Conservation (phyloP, 2,329 filamentous ascomycete species). For the Aschersonia sp. region DNA sequence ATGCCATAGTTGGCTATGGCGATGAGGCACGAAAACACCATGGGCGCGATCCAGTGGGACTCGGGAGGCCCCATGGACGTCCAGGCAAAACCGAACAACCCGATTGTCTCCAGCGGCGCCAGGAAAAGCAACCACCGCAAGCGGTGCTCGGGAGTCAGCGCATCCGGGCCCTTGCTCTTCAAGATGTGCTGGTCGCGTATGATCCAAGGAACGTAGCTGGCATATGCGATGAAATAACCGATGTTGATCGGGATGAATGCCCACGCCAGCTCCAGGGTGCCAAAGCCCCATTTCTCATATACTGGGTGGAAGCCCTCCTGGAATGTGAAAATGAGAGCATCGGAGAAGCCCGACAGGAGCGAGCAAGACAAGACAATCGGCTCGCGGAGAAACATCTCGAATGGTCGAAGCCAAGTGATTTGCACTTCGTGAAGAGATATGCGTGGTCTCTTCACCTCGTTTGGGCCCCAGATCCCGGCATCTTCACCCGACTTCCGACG, state of each 20-base stretch:
- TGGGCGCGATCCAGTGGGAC: conserved; percentile 51
- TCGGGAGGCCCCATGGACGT: conserved; percentile 42
- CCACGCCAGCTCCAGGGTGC: conserved; percentile 37
- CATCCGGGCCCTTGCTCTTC: conserved; percentile 33
- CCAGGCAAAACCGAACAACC: conserved; percentile 56
- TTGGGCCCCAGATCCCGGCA: conserved; percentile 51
- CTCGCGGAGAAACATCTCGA: conserved; percentile 58
- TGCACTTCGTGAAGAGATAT: conserved; percentile 42
- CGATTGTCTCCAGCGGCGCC: conserved; percentile 45
- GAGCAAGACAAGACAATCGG: conserved; percentile 58
- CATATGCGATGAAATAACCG: conserved; percentile 50
- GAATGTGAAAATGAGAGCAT: conserved; percentile 64
- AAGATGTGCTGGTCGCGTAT: conserved; percentile 26
- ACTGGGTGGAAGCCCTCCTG: conserved; percentile 56
- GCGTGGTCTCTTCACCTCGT: conserved; percentile 46
- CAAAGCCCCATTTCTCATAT: conserved; percentile 53
- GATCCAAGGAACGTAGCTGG: conserved; percentile 41
- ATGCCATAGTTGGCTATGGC: conserved; percentile 60
- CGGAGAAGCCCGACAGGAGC: conserved; percentile 55
- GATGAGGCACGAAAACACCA: conserved; percentile 24
- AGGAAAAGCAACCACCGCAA: conserved; percentile 49
- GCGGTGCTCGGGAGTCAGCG: conserved; percentile 49
- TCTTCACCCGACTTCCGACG: conserved; percentile 37
- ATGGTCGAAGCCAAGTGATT: conserved; percentile 45
- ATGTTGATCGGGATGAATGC: conserved; percentile 51